These are phyloP conservation scores for Podospora fimiseda DNA, from an alignment of 495 filamentous ascomycete species.

Conservation along the genomic window DNA sequence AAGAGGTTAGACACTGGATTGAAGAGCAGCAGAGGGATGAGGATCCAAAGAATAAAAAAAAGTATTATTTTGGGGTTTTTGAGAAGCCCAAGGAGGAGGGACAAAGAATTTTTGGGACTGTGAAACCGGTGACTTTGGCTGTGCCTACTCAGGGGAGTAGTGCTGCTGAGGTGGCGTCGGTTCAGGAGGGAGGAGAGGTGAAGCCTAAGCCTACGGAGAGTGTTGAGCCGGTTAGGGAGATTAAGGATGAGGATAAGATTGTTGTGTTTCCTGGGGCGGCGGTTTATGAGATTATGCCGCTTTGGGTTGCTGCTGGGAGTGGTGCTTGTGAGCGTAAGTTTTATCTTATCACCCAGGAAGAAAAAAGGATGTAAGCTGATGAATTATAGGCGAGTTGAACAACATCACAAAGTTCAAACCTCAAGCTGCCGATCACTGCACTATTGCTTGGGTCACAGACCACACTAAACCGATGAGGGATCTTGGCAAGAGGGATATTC, in stretches of 20 bases:
- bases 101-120: constrained; percentile 12
- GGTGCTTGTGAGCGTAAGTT: constrained; percentile 28
- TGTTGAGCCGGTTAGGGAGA: background rate
- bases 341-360: background rate
- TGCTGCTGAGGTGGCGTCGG: no score
- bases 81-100: constrained; percentile 22
- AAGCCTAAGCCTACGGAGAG: background rate
- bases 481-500: constrained; percentile 26
- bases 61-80: constrained; percentile 26
- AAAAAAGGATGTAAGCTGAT: background rate
- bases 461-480: constrained; percentile 27
- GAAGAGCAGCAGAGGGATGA: constrained; percentile 24
- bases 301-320: constrained; percentile 29
- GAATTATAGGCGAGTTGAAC: constrained; percentile 20
- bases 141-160: background rate
- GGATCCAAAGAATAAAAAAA: constrained; percentile 11
- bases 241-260: constrained; percentile 28
- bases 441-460: constrained; percentile 27
- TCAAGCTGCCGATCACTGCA: constrained; percentile 19
- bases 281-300: constrained; percentile 28
- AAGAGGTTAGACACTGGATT: constrained; percentile 23
- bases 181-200: background rate
- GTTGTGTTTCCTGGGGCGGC: constrained; percentile 28
- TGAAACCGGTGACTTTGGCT: constrained; percentile 11
- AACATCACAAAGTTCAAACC: constrained; percentile 25